Evolutionary conservation across 768 basidiomycete genomes (phyloP).

Genomic region (Kwoniella europaea): DNA sequence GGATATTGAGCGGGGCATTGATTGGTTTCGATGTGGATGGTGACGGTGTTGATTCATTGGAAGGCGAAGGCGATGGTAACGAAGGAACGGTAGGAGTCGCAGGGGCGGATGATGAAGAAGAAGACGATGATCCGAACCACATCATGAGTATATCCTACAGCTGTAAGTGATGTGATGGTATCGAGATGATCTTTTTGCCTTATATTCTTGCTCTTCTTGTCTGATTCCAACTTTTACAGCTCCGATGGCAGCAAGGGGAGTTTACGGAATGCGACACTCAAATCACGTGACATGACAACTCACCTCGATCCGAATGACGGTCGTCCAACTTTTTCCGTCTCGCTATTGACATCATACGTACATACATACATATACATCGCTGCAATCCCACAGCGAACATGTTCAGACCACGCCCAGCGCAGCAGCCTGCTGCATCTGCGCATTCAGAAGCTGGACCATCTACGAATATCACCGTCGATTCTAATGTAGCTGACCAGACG

Average conservation of each 20-base stretch:
- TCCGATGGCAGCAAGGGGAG: not conserved
- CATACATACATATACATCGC: no score
- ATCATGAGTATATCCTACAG: not conserved
- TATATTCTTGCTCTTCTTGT: not conserved
- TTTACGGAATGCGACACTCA: not conserved
- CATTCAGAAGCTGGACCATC: conserved; percentile 31
- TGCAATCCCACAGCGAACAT: not conserved
- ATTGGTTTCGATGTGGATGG: conserved; percentile 1
- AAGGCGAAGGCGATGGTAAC: not conserved
- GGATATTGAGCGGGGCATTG: conserved; percentile 43
- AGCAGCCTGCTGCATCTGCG: not conserved
- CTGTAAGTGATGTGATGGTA: not conserved
- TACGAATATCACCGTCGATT: not conserved
- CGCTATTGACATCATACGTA: no score
- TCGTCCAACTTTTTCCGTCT: not conserved
- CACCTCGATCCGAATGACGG: not conserved
- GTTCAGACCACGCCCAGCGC: conserved; percentile 30
- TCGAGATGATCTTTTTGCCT: not conserved
- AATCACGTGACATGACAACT: conserved; percentile 9
- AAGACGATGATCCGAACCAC: conserved; percentile 4
- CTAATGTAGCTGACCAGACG: not conserved
- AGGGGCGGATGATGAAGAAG: not conserved
- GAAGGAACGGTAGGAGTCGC: not conserved
- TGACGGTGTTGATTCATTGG: not conserved
- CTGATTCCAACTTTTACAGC: conserved; percentile 6